A percentile compares a stretch with the other conserved stretches of the same genome.
These are phyloP conservation scores for Adansonia madagascariensis DNA, from an alignment of 441 rosid species.

Conservation along the genomic window DNA sequence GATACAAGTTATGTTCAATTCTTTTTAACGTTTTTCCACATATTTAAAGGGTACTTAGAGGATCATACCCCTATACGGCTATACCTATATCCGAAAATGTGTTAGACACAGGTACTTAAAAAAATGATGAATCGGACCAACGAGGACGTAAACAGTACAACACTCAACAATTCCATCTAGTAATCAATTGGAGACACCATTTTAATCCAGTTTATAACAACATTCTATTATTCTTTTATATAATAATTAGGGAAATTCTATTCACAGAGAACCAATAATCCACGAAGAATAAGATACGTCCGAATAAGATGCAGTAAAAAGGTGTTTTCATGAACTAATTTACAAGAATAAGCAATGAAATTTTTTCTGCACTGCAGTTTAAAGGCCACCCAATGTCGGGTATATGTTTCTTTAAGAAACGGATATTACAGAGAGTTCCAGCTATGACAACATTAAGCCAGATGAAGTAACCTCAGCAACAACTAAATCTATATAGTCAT, in stretches of 20 bases:
- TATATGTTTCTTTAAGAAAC: neutral
- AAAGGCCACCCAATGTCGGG: too few relatives aligned
- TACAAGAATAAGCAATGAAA: neutral
- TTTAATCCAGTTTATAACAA: too few relatives aligned
- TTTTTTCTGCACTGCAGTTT: neutral
- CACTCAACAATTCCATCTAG: too few relatives aligned
- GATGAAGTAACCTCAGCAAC: constrained; percentile 12
- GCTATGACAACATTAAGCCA: neutral
- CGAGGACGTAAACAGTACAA: too few relatives aligned
- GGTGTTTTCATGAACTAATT: constrained; percentile 1
- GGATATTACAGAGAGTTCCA: neutral
- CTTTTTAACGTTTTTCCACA: too few relatives aligned
- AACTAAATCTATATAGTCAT: neutral
- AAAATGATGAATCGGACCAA: too few relatives aligned
- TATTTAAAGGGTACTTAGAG: too few relatives aligned
- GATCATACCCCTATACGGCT: too few relatives aligned
- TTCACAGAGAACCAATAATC: neutral
- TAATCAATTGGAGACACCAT: too few relatives aligned
- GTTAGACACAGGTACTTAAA: too few relatives aligned
- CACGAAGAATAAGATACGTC: neutral
- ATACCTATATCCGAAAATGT: too few relatives aligned
- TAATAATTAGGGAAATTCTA: neutral
- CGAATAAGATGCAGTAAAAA: neutral
- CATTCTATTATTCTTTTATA: neutral
- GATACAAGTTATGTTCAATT: too few relatives aligned